These are phyloP conservation scores for Prunella vulgaris DNA, from an alignment of 257 asterid genomes.

Conservation along the genomic window DNA sequence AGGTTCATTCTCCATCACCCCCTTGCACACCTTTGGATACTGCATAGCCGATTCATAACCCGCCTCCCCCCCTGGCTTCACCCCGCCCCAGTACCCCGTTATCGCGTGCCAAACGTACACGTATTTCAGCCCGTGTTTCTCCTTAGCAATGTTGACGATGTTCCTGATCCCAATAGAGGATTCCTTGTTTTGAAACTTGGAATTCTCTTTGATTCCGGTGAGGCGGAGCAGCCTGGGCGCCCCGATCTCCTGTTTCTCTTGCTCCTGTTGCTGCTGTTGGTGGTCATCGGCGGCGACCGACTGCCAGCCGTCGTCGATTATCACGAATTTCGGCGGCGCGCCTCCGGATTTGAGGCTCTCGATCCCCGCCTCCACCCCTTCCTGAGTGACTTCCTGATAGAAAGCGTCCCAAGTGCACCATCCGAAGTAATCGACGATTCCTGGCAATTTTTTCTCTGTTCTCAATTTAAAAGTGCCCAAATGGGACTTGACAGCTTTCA, in stretches of 20 bases:
- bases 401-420: conserved; percentile 99
- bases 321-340: conserved; percentile 66
- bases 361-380: conserved; percentile 74
- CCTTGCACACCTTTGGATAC: conserved; percentile 57
- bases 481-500: conserved; percentile 49
- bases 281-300: conserved; percentile 45
- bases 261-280: background rate
- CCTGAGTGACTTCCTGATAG: conserved; percentile 76
- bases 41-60: conserved; percentile 58
- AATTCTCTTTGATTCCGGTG: conserved; percentile 65
- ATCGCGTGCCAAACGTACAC: conserved; percentile 95
- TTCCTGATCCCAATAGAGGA: conserved; percentile 51
- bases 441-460: conserved; percentile 69
- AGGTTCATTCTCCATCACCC: conserved; percentile 74
- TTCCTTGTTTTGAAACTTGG: conserved; percentile 54
- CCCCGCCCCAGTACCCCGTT: conserved; percentile 95
- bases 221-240: conserved; percentile 43
- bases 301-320: conserved; percentile 92
- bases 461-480: conserved; percentile 55
- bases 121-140: conserved; percentile 64
- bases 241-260: background rate
- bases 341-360: conserved; percentile 62
- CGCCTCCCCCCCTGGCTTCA: conserved; percentile 55
- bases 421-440: conserved; percentile 65
- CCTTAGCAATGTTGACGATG: conserved; percentile 64